Conservation (phyloP, 148 eudicot species). For the Cornus suecica region DNA sequence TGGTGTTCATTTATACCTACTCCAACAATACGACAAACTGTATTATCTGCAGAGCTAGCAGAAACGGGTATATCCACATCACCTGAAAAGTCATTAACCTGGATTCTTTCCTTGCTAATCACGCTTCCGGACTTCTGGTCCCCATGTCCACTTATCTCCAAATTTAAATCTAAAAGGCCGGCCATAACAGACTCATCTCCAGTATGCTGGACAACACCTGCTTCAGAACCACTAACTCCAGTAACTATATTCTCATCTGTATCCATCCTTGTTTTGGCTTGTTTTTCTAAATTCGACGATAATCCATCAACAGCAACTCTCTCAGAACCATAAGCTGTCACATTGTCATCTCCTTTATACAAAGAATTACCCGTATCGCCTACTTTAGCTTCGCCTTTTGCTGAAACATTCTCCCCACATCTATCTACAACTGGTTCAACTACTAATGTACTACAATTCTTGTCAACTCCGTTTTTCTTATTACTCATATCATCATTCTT, state of each 20-base stretch:
- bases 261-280: not conserved
- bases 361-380: not conserved
- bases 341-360: not conserved
- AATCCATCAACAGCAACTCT: not conserved
- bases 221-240: not conserved
- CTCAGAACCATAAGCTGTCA: not conserved
- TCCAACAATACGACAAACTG: not conserved
- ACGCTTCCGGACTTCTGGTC: not conserved
- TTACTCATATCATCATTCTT: conserved; percentile 2
- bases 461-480: not conserved
- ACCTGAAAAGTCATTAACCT: conserved; percentile 4
- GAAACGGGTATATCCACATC: not conserved
- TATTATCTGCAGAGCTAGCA: not conserved
- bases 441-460: not conserved
- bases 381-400: not conserved
- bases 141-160: not conserved
- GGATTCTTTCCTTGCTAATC: not conserved
- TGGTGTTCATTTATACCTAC: conserved; percentile 8
- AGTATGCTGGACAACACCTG: not conserved
- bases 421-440: conserved; percentile 2
- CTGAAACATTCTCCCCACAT: not conserved
- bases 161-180: not conserved
- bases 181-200: not conserved
- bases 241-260: not conserved
- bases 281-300: not conserved